These are phyloP conservation scores for Camelina hispida DNA, from an alignment of 345 rosid species.

Conservation along the genomic window DNA sequence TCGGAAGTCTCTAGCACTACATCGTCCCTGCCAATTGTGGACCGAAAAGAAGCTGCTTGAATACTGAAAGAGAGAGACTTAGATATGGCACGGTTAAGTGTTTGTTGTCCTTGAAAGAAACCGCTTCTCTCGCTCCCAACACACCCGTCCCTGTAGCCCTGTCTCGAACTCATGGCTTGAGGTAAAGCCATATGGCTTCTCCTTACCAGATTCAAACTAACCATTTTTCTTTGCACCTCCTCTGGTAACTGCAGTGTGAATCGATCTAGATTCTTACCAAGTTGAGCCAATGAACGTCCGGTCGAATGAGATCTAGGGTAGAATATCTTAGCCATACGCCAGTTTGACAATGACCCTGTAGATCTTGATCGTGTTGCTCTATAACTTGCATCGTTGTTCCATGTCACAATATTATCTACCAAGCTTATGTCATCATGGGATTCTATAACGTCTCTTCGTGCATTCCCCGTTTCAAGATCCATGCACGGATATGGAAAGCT, in stretches of 20 bases:
- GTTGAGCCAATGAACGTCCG: conserved; percentile 61
- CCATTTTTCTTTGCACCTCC: conserved; percentile 53
- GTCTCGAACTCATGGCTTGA: conserved; percentile 55
- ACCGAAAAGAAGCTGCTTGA: conserved; percentile 20
- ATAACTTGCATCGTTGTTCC: conserved; percentile 21
- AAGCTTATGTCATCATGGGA: conserved; percentile 24
- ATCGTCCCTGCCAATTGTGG: conserved; percentile 9
- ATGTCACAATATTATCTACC: neutral
- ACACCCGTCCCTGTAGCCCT: conserved; percentile 51
- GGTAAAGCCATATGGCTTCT: conserved; percentile 61
- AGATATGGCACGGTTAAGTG: neutral
- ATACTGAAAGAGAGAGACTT: conserved; percentile 32
- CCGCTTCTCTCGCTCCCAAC: conserved; percentile 8
- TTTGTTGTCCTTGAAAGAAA: neutral
- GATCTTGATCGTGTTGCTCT: conserved; percentile 55
- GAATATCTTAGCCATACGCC: conserved; percentile 48
- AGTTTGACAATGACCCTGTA: conserved; percentile 45
- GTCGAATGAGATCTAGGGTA: conserved; percentile 66
- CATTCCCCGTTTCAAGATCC: conserved; percentile 43
- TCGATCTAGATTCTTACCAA: conserved; percentile 56
- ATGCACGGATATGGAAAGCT: neutral
- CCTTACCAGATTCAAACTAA: conserved; percentile 37
- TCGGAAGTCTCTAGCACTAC: conserved; percentile 5
- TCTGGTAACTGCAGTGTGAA: conserved; percentile 70
- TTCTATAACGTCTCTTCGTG: neutral